Percentiles rank a stretch among this genome's conserved stretches.
Conservation (phyloP, 257 asterid species). For the Fraxinus pennsylvanica region DNA sequence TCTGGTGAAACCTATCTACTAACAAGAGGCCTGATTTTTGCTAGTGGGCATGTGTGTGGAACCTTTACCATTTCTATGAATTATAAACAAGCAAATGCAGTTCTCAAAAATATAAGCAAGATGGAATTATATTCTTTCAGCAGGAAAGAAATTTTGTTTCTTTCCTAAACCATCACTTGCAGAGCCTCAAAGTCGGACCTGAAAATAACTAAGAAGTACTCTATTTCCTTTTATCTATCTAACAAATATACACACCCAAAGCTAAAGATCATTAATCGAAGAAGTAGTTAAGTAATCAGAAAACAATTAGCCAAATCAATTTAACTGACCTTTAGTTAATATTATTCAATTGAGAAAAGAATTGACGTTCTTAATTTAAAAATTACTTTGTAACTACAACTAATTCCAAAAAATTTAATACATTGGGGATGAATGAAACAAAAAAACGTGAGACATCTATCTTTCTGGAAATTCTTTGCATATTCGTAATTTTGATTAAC, state of each 20-base stretch:
- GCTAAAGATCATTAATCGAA: neutral
- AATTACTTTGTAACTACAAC: neutral
- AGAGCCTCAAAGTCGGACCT: neutral
- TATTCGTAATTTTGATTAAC: neutral
- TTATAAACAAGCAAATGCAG: conserved; percentile 3
- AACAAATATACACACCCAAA: neutral
- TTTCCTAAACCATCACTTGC: conserved; percentile 10
- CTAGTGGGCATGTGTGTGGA: conserved; percentile 65
- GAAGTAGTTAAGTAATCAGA: neutral
- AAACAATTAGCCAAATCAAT: neutral
- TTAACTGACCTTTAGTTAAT: neutral
- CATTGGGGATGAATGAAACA: neutral
- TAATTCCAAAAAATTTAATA: neutral
- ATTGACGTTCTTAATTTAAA: neutral
- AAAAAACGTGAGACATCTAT: neutral
- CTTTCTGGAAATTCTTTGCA: neutral
- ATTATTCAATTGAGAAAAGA: neutral
- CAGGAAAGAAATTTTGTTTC: neutral
- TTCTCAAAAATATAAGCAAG: neutral
- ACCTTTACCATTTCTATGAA: conserved; percentile 35
- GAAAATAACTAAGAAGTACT: neutral
- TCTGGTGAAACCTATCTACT: conserved; percentile 57
- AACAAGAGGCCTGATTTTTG: conserved; percentile 44
- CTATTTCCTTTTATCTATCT: neutral
- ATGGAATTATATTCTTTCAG: neutral